phyloP scores from a whole-genome alignment of 257 asterid genomes.

The Primulina tabacum region DNA sequence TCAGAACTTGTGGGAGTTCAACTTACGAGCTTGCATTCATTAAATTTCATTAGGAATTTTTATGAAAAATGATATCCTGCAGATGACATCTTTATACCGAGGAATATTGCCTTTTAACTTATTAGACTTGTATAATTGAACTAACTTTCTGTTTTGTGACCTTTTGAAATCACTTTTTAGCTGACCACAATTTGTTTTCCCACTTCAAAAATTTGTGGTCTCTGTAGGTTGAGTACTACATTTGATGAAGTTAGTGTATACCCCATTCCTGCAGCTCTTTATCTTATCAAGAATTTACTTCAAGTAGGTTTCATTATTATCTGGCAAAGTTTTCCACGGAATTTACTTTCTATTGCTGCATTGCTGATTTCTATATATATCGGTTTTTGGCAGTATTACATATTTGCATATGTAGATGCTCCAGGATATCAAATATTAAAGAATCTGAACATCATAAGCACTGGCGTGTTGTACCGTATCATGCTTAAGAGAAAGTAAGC shows the following conservation, averaged over 20 bases:
- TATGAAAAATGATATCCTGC: conserved; percentile 21
- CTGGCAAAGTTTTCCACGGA: conserved; percentile 7
- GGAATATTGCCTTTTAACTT: conserved; percentile 16
- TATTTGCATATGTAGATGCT: conserved; percentile 97
- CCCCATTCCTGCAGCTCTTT: conserved; percentile 97
- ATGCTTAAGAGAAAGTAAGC: conserved; percentile 90
- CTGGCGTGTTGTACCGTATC: conserved; percentile 84
- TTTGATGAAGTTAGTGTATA: conserved; percentile 90
- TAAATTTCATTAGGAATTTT: background rate
- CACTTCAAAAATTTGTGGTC: conserved; percentile 19
- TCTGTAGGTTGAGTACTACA: conserved; percentile 77
- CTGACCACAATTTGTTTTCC: conserved; percentile 14
- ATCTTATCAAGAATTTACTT: conserved; percentile 90
- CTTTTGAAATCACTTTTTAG: background rate
- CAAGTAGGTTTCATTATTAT: conserved; percentile 54
- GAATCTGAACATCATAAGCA: conserved; percentile 94
- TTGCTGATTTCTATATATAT: conserved; percentile 27
- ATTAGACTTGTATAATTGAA: conserved; percentile 7
- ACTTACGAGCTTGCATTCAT: background rate
- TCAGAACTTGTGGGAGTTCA: background rate
- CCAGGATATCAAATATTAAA: conserved; percentile 98
- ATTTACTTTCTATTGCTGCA: conserved; percentile 14
- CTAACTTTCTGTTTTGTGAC: background rate
- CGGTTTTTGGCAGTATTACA: conserved; percentile 76
- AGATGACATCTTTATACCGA: conserved; percentile 12